These are phyloP conservation scores for Luvunga scandens DNA, from an alignment of 345 rosid genomes.

Conservation along the genomic window DNA sequence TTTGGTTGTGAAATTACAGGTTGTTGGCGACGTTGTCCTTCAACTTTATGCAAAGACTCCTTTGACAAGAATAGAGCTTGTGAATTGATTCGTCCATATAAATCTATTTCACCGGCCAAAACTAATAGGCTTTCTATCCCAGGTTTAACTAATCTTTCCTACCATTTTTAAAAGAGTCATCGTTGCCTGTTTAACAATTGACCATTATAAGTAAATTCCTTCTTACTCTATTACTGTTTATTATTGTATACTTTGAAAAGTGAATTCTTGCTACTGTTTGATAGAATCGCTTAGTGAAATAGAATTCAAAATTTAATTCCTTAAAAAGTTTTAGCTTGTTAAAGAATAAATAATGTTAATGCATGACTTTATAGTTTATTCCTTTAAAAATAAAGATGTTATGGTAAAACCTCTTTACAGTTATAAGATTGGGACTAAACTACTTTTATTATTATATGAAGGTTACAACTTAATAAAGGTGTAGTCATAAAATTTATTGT, in stretches of 20 bases:
- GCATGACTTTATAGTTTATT: too few relatives aligned
- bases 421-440: too few relatives aligned
- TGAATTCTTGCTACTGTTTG: neutral
- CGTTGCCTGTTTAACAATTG: neutral
- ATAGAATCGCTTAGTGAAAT: neutral
- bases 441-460: too few relatives aligned
- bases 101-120: neutral
- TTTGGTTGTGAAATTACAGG: conserved; percentile 32
- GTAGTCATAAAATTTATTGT: too few relatives aligned
- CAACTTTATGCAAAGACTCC: conserved; percentile 70
- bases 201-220: neutral
- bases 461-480: too few relatives aligned
- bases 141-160: neutral
- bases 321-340: too few relatives aligned
- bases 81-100: conserved; percentile 39
- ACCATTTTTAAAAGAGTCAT: neutral
- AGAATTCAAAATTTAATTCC: neutral
- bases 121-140: neutral
- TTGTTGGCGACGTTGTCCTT: conserved; percentile 70
- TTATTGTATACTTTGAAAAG: neutral
- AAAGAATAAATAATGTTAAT: neutral
- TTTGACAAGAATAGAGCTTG: conserved; percentile 61
- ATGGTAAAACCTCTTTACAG: too few relatives aligned
- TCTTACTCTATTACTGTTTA: neutral
- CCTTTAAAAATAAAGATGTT: too few relatives aligned